Conservation (phyloP, 345 rosid genomes). For the Citrus medica region DNA sequence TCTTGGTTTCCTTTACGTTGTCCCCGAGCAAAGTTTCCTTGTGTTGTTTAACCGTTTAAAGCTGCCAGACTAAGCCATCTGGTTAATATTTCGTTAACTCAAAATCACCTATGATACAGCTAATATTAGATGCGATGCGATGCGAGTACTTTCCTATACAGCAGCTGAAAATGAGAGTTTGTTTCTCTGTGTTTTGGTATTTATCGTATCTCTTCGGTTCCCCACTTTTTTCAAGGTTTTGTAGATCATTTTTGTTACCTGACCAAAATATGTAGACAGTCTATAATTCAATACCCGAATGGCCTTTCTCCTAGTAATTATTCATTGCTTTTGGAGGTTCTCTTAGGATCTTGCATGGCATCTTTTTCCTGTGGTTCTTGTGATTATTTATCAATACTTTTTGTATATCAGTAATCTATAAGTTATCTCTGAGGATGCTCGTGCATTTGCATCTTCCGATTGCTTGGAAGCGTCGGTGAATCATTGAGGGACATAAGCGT, state of each 20-base stretch:
- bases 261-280: neutral
- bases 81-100: neutral
- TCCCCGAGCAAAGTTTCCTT: slow-evolving; percentile 89
- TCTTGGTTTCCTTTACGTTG: slow-evolving; percentile 80
- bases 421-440: neutral
- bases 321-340: slow-evolving; percentile 1
- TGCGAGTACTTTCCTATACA: neutral
- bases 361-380: neutral
- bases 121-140: slow-evolving; percentile 2
- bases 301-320: neutral
- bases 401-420: neutral
- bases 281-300: neutral
- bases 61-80: slow-evolving; percentile 52
- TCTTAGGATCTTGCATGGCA: neutral
- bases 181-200: neutral
- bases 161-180: slow-evolving; percentile 5
- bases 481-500: neutral
- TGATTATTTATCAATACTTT: neutral
- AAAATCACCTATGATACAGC: neutral
- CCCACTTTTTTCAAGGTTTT: neutral
- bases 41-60: slow-evolving; percentile 83
- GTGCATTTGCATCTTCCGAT: neutral
- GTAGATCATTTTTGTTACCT: slow-evolving; percentile 23
- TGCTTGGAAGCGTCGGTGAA: neutral
- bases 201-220: neutral